Evolutionary conservation across 2,329 filamentous ascomycete species (phyloP), one percentile per base, ranked within the genome.

Genomic region (Aspergillus calidoustus): DNA sequence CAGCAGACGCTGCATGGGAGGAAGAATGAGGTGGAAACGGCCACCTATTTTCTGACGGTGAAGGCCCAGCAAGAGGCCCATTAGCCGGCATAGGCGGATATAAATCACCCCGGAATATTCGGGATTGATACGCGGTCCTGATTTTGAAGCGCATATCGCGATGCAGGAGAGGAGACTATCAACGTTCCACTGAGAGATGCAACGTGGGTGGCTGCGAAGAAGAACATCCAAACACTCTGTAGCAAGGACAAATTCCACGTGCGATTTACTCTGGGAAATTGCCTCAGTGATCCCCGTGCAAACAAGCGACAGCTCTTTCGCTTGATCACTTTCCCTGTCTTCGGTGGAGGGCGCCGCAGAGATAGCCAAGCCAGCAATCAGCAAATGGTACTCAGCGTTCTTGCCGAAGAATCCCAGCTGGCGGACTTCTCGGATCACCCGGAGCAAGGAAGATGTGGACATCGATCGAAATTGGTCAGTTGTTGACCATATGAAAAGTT

Each of bases 41-140:
- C 86, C 86, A 41, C 84, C 83, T 9, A 89, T 76, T 47, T 85
- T 84, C 17, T 82, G 77, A 23, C 86, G 83, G 67, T 88, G 83
- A 13, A 87, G 79, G n/a, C 82, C 77, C 7, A 89, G 74, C 7
- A 88, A 72, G 0, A 81, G 73, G 8, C 82, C 82, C 59, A 84
- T 75, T 9, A 87, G 76, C 41, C 81, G 76, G 70, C 85, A 88
- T 9, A 88, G 74, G 47, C 84, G 82, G 5, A 79, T 77, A 74
- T 81, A 88, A 50, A 88, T 77, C 1, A 77, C 73, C 1, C 78
- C 70, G 7, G 77, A 71, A 53, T 69, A 75, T 38, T 72, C 64
- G 4, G 69, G 62, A 34, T 67, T 64, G 62, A 78, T 76, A 15
- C 62, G 68, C 4, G 76, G 76, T 3, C 75, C 76, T 5, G 66